Evolutionary conservation across 305 asterid genomes (phyloP).

Genomic region (Stenogyne calaminthoides): DNA sequence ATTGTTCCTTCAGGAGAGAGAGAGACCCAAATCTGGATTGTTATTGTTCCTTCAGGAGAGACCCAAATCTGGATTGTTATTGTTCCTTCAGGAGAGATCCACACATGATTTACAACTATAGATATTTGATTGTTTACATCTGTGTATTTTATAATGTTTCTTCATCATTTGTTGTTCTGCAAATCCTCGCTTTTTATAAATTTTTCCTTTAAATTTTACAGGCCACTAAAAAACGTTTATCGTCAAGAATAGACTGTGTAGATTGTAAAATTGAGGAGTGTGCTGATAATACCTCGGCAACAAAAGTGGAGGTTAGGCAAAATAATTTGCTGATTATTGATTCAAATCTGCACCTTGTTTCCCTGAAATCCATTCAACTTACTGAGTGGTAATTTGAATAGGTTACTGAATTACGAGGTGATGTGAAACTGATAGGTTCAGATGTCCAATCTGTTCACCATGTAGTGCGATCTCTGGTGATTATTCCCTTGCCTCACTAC

Average conservation of each 20-base stretch:
- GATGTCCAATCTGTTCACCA: conserved; percentile 73
- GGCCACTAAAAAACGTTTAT: conserved; percentile 77
- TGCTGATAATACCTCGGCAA: conserved; percentile 56
- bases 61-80: not conserved
- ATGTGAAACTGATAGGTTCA: conserved; percentile 58
- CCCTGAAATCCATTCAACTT: conserved; percentile 27
- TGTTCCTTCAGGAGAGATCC: not conserved
- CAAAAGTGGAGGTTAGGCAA: conserved; percentile 69
- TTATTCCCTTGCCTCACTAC: conserved; percentile 22
- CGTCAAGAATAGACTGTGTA: conserved; percentile 73
- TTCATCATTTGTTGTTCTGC: not conserved
- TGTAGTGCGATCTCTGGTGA: conserved; percentile 83
- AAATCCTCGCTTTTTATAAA: conserved; percentile 18
- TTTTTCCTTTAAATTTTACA: conserved; percentile 38
- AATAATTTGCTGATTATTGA: conserved; percentile 12
- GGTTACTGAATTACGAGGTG: conserved; percentile 72
- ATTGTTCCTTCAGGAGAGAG: not conserved
- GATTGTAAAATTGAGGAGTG: conserved; percentile 82
- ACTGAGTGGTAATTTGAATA: conserved; percentile 31
- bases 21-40: no score
- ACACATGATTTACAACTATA: conserved; percentile 14
- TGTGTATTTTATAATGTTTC: not conserved
- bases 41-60: no score
- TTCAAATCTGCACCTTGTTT: conserved; percentile 9
- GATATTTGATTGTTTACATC: conserved; percentile 2